Base-by-base conservation (phyloP, 768 basidiomycete species). In the Russula ochroleuca region DNA sequence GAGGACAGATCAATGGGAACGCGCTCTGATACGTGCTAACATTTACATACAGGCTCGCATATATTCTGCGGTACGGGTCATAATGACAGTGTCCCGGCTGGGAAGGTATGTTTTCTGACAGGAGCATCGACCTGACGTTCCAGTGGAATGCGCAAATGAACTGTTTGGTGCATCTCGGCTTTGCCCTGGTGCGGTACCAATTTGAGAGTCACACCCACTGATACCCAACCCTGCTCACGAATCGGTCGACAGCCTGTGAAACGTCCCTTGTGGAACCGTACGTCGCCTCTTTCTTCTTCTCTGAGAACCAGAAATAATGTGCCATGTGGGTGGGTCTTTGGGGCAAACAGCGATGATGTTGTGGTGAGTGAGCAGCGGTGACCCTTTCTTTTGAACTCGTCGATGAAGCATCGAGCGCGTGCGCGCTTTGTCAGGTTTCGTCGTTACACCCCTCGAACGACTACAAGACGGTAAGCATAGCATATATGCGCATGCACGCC, bases 381-480 rank as follows among this genome's bases (percentile, higher is more conserved):
- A 38, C 55, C 21, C 35, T 38, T 21, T 10, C 6, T 10, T 45
- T 28, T 15, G 49, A 21, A 43, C 25, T 33, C 21, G 56, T 21
- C 43, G 43, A 23, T 6, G 35, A 31, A 37, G 8, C 62, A 23
- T 35, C 33, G 33, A 7, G 6, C n/a, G 28, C 41, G 17, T 14
- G 15, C 10, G 15, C 10, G 31, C 13, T 47, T 53, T 38, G 10
- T 19, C 67, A 92, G 88, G 85, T 92, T 31, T 90, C 86, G 75
- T 90, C 89, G 2, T 75, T 94, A 19, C 87, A 89, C 69, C 92
- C 92, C 0, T 86, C 90, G 5, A 94, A 94, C 71, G 92, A 94
- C 73, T 94, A 93, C 75, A 94, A 93, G 77, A 94, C 92, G 54
- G 92, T 88, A 71, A 71, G 78, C 54, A 28, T 23, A 11, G 59